Percentiles rank a stretch among this genome's conserved stretches.
Evolutionary conservation across 2,329 filamentous ascomycete species (phyloP).

Genomic region (Coleophoma eucalyptorum): DNA sequence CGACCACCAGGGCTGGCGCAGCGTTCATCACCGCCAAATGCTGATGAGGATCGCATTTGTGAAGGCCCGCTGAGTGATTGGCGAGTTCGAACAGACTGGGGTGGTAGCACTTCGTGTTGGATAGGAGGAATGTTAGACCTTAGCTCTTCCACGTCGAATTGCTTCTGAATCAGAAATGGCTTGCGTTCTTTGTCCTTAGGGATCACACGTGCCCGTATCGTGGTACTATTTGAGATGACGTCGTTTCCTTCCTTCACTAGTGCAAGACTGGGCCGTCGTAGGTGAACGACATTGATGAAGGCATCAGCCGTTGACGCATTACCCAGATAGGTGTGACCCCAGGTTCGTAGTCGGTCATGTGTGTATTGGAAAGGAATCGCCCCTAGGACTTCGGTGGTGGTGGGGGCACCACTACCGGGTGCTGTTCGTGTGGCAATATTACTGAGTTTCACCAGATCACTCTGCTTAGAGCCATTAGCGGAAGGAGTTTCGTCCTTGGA

Average conservation of each 20-base stretch:
- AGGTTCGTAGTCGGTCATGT: constrained; percentile 34
- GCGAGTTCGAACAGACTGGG: constrained; percentile 15
- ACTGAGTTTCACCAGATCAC: constrained; percentile 1
- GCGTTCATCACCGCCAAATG: not conserved
- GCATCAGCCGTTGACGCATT: constrained; percentile 39
- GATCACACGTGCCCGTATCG: constrained; percentile 39
- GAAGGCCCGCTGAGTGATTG: constrained; percentile 8
- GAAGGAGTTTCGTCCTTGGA: not conserved
- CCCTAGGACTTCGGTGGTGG: not conserved
- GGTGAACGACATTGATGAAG: constrained; percentile 38
- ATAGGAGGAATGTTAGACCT: constrained; percentile 37
- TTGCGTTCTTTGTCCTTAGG: constrained; percentile 35
- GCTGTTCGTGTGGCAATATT: not conserved
- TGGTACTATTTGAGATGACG: constrained; percentile 15
- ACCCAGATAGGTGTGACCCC: constrained; percentile 37
- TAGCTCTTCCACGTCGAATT: constrained; percentile 45
- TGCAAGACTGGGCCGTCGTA: constrained; percentile 29
- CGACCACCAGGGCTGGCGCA: constrained; percentile 1
- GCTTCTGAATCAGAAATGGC: constrained; percentile 44
- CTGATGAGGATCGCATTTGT: not conserved
- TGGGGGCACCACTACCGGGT: not conserved
- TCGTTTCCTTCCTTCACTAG: not conserved
- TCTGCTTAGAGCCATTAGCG: not conserved
- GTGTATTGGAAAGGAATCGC: constrained; percentile 20
- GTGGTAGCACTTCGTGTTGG: constrained; percentile 1